Percentiles rank a stretch among this genome's conserved stretches.
Evolutionary conservation across 495 filamentous ascomycete genomes (phyloP).

Genomic region (Bryoglossum gracile): DNA sequence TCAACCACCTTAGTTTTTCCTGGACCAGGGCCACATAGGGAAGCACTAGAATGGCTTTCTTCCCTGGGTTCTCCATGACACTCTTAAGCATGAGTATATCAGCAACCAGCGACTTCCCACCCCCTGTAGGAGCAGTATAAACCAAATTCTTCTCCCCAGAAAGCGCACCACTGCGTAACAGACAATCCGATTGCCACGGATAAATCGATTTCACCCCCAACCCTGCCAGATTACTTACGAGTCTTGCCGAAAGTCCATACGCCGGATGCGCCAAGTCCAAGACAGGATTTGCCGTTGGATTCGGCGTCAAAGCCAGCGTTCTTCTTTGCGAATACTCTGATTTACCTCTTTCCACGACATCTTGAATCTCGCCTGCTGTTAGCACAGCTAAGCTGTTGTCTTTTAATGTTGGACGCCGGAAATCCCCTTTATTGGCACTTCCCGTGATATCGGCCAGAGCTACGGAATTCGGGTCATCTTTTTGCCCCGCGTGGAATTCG

Average conservation of each 20-base stretch:
- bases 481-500: conserved; percentile 7
- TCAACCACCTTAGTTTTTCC: conserved; percentile 74
- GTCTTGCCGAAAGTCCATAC: conserved; percentile 54
- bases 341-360: conserved; percentile 8
- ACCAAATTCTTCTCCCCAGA: conserved; percentile 62
- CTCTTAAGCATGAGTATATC: conserved; percentile 69
- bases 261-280: conserved; percentile 54
- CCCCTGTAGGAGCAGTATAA: conserved; percentile 80
- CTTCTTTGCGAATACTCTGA: conserved; percentile 44
- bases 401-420: not conserved
- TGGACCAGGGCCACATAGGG: conserved; percentile 80
- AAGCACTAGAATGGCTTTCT: conserved; percentile 71
- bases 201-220: conserved; percentile 66
- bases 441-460: conserved; percentile 7
- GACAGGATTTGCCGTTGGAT: conserved; percentile 47
- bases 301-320: conserved; percentile 39
- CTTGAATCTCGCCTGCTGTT: conserved; percentile 11
- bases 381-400: conserved; percentile 10
- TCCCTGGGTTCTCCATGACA: conserved; percentile 54
- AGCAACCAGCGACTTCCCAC: conserved; percentile 73
- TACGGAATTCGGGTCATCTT: not conserved
- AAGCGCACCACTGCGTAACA: conserved; percentile 60
- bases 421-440: conserved; percentile 10
- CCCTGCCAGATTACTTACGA: conserved; percentile 57
- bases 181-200: conserved; percentile 76